Base-by-base conservation (phyloP, 345 rosid genomes). In the Hibiscus tridactylites region DNA sequence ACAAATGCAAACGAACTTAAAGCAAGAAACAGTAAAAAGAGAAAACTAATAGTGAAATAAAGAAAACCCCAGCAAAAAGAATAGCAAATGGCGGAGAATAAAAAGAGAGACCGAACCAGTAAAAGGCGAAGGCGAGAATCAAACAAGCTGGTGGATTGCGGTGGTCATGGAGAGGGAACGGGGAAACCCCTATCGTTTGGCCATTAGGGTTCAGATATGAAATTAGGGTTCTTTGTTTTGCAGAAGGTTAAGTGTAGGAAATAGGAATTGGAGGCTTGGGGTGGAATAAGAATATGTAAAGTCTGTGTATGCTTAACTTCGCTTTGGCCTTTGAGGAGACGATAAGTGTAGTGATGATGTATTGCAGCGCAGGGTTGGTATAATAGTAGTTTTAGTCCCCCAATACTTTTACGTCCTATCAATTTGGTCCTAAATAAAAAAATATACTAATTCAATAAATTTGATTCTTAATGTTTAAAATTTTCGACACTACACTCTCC, bases 121-220 rank as follows among this genome's bases (percentile, higher is more conserved):
- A 6, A 59, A 49, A 68, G 29, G 50, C 61, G 58, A 65, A 72
- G 31, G 80, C 68, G 2, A 71, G 35, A 71, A 77, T 79, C 73
- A 76, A 72, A 6, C 6, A 8, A 16, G 79, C 69, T 35, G 15
- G 26, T 31, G 24, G 59, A 28, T 35, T 57, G 29, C 47, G 3
- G 9, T 16, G 31, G 26, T 39, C 75, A 78, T 78, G 78, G 42
- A 35, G 73, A 60, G 21, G 54, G 58, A 75, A 73, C 75, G 59
- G 73, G 78, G 72, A 31, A 63, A 37, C 42, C 42, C 16, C 13
- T 9, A 17, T 19, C 11, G 0, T 19, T 47, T 16, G 42, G n/a
- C 1, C 44, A 50, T 49, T 49, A 49, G 26, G 44, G 59, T 67
- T 67, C 49, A 8, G 26, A 4, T 49, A 6, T 9, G 71, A 67